Evolutionary conservation across 305 asterid genomes (phyloP).

Genomic region (Rubia balearica): DNA sequence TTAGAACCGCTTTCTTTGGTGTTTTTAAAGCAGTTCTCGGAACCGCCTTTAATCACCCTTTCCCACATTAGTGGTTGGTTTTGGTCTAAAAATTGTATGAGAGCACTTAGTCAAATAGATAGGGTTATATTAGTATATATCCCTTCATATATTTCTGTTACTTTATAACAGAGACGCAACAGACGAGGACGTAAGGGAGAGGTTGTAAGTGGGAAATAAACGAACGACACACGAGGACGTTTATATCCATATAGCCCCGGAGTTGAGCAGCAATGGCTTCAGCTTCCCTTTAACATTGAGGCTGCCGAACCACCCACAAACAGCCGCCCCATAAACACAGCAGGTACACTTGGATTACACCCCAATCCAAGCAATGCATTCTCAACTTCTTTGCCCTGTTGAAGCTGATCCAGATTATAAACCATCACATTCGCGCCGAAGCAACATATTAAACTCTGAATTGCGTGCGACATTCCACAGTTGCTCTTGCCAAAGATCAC

Average conservation of each 20-base stretch:
- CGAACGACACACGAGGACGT: too few relatives aligned
- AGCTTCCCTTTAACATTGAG: slow-evolving; percentile 52
- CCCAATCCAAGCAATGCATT: slow-evolving; percentile 20
- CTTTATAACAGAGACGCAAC: too few relatives aligned
- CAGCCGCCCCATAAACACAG: slow-evolving; percentile 49
- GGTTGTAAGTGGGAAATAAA: too few relatives aligned
- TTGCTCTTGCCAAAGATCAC: slow-evolving; percentile 26
- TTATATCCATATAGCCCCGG: slow-evolving; percentile 64
- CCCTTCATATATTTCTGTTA: too few relatives aligned
- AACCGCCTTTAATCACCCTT: too few relatives aligned
- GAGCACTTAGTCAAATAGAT: too few relatives aligned
- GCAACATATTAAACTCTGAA: slow-evolving; percentile 13
- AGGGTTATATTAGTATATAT: too few relatives aligned
- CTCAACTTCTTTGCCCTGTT: slow-evolving; percentile 19
- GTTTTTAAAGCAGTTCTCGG: too few relatives aligned
- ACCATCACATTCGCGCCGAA: slow-evolving; percentile 22
- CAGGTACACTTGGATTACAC: slow-evolving; percentile 38
- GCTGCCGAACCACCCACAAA: slow-evolving; percentile 59
- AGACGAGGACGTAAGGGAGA: too few relatives aligned
- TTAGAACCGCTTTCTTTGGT: too few relatives aligned
- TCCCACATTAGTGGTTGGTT: too few relatives aligned
- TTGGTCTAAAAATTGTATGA: too few relatives aligned
- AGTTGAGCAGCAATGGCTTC: slow-evolving; percentile 50
- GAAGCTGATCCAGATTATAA: slow-evolving; percentile 18
- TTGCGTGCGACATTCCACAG: slow-evolving; percentile 19